phyloP scores from a whole-genome alignment of 768 basidiomycete species.

The Auricularia cornea region DNA sequence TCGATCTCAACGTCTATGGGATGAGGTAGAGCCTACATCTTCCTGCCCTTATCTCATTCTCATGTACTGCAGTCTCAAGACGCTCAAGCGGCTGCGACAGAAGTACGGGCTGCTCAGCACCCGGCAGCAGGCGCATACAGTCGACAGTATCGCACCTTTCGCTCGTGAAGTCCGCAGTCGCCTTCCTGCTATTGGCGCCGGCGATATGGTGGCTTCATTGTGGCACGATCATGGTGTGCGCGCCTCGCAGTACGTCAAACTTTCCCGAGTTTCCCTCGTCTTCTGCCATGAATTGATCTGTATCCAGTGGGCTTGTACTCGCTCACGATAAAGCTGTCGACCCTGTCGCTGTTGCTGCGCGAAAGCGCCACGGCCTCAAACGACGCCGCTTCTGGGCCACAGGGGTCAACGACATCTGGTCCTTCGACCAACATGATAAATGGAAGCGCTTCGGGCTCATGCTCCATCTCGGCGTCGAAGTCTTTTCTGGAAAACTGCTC shows the following conservation, averaged over 20 bases:
- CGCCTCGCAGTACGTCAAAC: background rate
- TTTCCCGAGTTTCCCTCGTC: background rate
- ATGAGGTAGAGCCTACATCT: background rate
- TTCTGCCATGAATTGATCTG: background rate
- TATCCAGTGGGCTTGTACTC: background rate
- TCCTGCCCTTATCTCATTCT: background rate
- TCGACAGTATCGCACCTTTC: background rate
- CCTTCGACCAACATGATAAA: conserved; percentile 19
- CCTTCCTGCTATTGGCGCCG: background rate
- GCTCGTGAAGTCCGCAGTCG: background rate
- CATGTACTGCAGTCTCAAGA: background rate
- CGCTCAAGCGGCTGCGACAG: background rate
- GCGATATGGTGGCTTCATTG: background rate
- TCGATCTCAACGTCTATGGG: background rate
- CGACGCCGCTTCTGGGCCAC: conserved; percentile 12
- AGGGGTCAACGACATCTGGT: conserved; percentile 16
- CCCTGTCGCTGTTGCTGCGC: conserved; percentile 22
- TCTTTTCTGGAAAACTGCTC: conserved; percentile 7
- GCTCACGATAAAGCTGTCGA: background rate
- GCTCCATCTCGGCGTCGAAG: conserved; percentile 12
- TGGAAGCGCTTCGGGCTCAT: conserved; percentile 11
- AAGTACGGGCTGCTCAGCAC: background rate
- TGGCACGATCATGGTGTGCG: background rate
- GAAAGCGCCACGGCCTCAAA: conserved; percentile 32
- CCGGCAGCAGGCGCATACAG: background rate